Conservation (phyloP, 2,329 filamentous ascomycete genomes). For the Gnomoniopsis smithogilvyi region DNA sequence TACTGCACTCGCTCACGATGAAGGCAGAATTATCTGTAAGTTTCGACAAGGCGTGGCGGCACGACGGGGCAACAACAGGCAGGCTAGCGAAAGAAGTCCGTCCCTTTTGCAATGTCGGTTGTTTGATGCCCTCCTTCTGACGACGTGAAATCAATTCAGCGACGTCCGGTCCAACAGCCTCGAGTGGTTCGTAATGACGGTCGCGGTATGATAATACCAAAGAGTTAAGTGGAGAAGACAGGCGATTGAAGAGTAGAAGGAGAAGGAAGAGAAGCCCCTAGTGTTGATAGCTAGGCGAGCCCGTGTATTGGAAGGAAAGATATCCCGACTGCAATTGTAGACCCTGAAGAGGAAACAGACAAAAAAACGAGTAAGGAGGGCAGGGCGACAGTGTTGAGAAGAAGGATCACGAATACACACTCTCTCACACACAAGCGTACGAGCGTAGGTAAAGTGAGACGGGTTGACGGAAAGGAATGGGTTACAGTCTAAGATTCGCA, state of each 20-base stretch:
- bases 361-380: not conserved
- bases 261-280: not conserved
- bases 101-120: not conserved
- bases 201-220: slow-evolving; percentile 13
- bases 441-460: not conserved
- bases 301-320: not conserved
- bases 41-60: slow-evolving; percentile 7
- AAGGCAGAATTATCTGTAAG: not conserved
- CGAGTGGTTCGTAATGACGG: slow-evolving; percentile 9
- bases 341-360: not conserved
- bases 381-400: not conserved
- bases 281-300: not conserved
- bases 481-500: slow-evolving; percentile 12
- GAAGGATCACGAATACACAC: not conserved
- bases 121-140: not conserved
- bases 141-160: slow-evolving; percentile 19
- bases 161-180: not conserved
- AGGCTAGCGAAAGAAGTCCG: slow-evolving; percentile 12
- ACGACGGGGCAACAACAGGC: not conserved
- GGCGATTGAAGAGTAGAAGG: not conserved
- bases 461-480: not conserved
- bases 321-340: not conserved
- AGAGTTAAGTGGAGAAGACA: not conserved
- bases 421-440: too few relatives aligned
- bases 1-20: not conserved